Percentiles rank a stretch among this genome's conserved stretches.
Conservation (phyloP, 1,284 basidiomycete species). For the Fomitopsis pinicola region DNA sequence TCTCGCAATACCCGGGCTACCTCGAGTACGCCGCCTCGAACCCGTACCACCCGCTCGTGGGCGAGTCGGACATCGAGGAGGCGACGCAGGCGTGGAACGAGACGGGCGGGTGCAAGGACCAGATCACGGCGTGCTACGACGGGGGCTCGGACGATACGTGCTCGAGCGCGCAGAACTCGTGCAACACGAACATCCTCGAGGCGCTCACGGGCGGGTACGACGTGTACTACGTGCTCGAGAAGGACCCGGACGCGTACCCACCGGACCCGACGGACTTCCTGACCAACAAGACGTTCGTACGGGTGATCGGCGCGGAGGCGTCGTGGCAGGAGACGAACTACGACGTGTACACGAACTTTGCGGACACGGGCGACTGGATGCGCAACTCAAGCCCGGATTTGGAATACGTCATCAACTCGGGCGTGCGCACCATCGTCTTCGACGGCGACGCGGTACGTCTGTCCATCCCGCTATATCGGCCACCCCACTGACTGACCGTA, state of each 20-base stretch:
- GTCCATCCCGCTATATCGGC: background rate
- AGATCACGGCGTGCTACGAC: constrained; percentile 51
- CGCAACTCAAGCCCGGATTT: constrained; percentile 48
- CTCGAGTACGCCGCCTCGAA: constrained; percentile 50
- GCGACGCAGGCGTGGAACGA: constrained; percentile 43
- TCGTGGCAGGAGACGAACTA: constrained; percentile 43
- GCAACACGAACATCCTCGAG: constrained; percentile 49
- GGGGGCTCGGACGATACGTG: constrained; percentile 44
- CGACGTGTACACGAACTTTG: constrained; percentile 52
- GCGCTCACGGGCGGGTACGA: constrained; percentile 45
- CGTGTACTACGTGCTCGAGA: constrained; percentile 49
- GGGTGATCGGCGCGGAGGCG: constrained; percentile 46
- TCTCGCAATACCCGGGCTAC: constrained; percentile 55
- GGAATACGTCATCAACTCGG: constrained; percentile 56
- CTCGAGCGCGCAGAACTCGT: constrained; percentile 49
- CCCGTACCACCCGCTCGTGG: constrained; percentile 48
- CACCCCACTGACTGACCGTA: constrained; percentile 5
- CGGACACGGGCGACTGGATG: constrained; percentile 62
- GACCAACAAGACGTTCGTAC: constrained; percentile 26
- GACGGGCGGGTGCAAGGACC: constrained; percentile 44
- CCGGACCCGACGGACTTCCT: constrained; percentile 44
- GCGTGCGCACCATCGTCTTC: constrained; percentile 49
- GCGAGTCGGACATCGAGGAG: constrained; percentile 30
- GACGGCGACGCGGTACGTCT: constrained; percentile 50
- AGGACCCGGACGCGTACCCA: constrained; percentile 52